Evolutionary conservation across 2,329 filamentous ascomycete species (phyloP).

Genomic region (Penicillium expansum): DNA sequence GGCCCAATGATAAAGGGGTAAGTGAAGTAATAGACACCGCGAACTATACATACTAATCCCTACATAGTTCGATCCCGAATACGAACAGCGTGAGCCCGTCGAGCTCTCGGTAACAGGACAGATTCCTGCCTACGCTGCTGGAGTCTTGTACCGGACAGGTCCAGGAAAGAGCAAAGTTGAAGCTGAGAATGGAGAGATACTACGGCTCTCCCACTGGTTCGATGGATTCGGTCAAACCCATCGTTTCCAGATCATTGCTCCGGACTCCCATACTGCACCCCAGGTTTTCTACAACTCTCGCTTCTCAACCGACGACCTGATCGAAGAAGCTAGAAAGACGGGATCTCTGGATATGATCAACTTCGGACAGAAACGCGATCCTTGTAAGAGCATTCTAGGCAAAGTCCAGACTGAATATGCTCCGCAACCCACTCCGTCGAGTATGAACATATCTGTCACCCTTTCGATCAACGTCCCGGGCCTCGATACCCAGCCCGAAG

Average conservation of each 20-base stretch:
- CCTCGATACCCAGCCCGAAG: conserved; percentile 31
- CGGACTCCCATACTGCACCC: conserved; percentile 30
- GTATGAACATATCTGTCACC: conserved; percentile 63
- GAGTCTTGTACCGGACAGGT: conserved; percentile 71
- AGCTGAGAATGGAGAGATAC: conserved; percentile 57
- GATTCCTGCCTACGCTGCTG: conserved; percentile 70
- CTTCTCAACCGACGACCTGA: conserved; percentile 62
- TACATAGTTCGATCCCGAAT: conserved; percentile 63
- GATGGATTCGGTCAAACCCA: conserved; percentile 71
- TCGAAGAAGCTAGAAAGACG: conserved; percentile 59
- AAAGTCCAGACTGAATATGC: conserved; percentile 52
- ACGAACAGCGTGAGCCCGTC: conserved; percentile 64
- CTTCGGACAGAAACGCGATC: conserved; percentile 71
- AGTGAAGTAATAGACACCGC: conserved; percentile 15
- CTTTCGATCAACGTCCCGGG: conserved; percentile 65
- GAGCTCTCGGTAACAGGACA: conserved; percentile 61
- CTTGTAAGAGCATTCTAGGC: conserved; percentile 68
- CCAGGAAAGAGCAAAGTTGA: conserved; percentile 64
- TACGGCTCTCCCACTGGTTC: conserved; percentile 72
- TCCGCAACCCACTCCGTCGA: conserved; percentile 56
- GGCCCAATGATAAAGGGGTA: conserved; percentile 54
- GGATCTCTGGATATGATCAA: conserved; percentile 58
- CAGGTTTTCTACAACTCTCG: conserved; percentile 70
- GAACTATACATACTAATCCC: conserved; percentile 11
- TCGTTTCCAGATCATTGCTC: conserved; percentile 64